phyloP scores from a whole-genome alignment of 2,329 filamentous ascomycete genomes.

The Aspergillus pseudoviridinutans region DNA sequence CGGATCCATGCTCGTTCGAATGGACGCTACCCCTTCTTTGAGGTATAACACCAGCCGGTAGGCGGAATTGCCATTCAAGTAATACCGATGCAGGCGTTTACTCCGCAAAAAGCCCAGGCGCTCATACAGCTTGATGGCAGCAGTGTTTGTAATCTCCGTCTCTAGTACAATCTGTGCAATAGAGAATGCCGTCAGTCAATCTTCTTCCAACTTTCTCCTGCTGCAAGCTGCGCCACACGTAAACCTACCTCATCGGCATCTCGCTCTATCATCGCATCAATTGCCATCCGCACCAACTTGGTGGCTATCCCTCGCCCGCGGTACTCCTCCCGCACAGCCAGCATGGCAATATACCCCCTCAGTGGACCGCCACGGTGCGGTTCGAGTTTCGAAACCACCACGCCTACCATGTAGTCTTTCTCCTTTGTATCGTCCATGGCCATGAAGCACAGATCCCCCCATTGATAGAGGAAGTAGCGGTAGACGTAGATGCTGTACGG shows the following conservation, averaged over 20 bases:
- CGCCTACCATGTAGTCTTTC: constrained; percentile 63
- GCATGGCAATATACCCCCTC: constrained; percentile 96
- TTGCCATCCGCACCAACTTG: constrained; percentile 79
- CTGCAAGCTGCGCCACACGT: background rate
- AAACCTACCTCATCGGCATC: constrained; percentile 71
- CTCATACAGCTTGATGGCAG: constrained; percentile 90
- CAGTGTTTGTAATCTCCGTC: constrained; percentile 87
- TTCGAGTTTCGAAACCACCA: constrained; percentile 93
- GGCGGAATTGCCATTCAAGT: constrained; percentile 92
- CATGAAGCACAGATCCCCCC: constrained; percentile 96
- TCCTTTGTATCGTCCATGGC: constrained; percentile 46
- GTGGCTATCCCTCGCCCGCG: constrained; percentile 86
- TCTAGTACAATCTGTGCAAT: constrained; percentile 72
- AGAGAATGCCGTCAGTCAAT: background rate
- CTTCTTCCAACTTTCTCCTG: background rate
- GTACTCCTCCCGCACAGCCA: constrained; percentile 78
- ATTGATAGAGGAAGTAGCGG: constrained; percentile 95
- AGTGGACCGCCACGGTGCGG: constrained; percentile 79
- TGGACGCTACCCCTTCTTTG: constrained; percentile 54
- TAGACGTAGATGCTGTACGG: constrained; percentile 99
- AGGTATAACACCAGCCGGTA: constrained; percentile 82
- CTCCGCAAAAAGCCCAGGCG: constrained; percentile 85
- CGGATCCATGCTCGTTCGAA: constrained; percentile 35
- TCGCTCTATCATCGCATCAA: constrained; percentile 81
- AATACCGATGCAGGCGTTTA: constrained; percentile 91